Conservation (phyloP, 495 filamentous ascomycete species). For the Opeltia flavorubescens region DNA sequence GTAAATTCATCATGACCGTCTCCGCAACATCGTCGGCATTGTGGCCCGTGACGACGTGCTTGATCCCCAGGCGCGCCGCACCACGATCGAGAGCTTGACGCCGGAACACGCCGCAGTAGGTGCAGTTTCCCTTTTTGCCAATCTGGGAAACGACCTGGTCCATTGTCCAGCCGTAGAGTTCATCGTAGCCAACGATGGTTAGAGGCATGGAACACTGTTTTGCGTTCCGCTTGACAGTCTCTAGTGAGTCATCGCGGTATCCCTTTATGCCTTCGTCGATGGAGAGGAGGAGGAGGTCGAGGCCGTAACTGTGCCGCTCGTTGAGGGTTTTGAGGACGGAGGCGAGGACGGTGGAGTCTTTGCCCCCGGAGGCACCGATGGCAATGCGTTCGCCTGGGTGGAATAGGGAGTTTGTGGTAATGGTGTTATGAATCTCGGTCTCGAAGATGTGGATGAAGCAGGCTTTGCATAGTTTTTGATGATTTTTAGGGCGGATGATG, state of each 20-base stretch:
- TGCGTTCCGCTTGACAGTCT: conserved; percentile 91
- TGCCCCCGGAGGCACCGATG: conserved; percentile 92
- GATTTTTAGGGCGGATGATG: conserved; percentile 87
- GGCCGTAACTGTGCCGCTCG: conserved; percentile 71
- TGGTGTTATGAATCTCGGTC: conserved; percentile 85
- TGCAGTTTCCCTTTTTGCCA: conserved; percentile 98
- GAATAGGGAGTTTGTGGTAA: conserved; percentile 66
- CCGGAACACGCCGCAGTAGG: conserved; percentile 93
- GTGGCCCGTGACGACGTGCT: conserved; percentile 92
- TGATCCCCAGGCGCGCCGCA: conserved; percentile 72
- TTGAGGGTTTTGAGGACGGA: conserved; percentile 91
- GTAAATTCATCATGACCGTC: conserved; percentile 93
- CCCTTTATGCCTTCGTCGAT: conserved; percentile 97
- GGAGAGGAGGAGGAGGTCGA: conserved; percentile 73
- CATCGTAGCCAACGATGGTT: conserved; percentile 80
- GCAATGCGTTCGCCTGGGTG: conserved; percentile 73
- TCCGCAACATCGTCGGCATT: conserved; percentile 98
- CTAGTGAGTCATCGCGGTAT: conserved; percentile 87
- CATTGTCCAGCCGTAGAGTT: conserved; percentile 99
- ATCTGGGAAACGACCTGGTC: conserved; percentile 92
- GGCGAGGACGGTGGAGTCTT: conserved; percentile 93
- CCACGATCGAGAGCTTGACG: conserved; percentile 90
- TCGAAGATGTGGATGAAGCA: conserved; percentile 87
- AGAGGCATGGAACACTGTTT: conserved; percentile 80
- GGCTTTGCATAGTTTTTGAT: conserved; percentile 74